Percentiles rank a stretch among this genome's conserved stretches.
Conservation (phyloP, 1,284 basidiomycete genomes). For the Ceratobasidium sp. region DNA sequence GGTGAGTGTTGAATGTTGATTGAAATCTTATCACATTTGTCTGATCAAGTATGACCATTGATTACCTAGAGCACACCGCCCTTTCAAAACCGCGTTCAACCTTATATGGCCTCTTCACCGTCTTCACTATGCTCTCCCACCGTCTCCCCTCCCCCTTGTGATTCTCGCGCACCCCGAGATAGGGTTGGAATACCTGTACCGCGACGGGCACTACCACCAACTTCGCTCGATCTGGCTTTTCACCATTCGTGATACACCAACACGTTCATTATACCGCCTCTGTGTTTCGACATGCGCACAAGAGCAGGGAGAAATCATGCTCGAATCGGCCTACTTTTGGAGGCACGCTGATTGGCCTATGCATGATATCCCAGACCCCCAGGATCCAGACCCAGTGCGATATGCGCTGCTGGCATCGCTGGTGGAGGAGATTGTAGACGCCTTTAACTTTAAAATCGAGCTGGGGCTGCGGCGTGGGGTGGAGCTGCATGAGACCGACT, state of each 20-base stretch:
- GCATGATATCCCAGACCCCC: conserved; percentile 40
- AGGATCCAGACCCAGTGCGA: conserved; percentile 41
- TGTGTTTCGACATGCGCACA: conserved; percentile 35
- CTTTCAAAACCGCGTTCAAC: conserved; percentile 23
- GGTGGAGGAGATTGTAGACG: conserved; percentile 34
- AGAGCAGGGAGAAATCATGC: conserved; percentile 40
- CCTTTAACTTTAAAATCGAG: conserved; percentile 42
- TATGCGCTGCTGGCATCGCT: conserved; percentile 42
- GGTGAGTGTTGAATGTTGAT: conserved; percentile 2
- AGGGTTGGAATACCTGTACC: conserved; percentile 35
- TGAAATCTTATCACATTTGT: conserved; percentile 6
- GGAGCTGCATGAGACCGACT: conserved; percentile 19
- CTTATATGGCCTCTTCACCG: conserved; percentile 37
- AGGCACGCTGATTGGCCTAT: conserved; percentile 35
- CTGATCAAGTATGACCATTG: conserved; percentile 28
- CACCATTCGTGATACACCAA: conserved; percentile 37
- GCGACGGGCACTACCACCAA: conserved; percentile 41
- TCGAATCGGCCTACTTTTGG: conserved; percentile 42
- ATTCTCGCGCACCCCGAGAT: conserved; percentile 30
- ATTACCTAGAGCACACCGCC: conserved; percentile 26
- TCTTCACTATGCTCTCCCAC: conserved; percentile 33
- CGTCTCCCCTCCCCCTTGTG: conserved; percentile 27
- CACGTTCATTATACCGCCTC: conserved; percentile 42
- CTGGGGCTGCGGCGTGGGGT: conserved; percentile 38
- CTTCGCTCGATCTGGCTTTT: conserved; percentile 43